Evolutionary conservation across 768 basidiomycete species (phyloP).

Genomic region (Pisolithus tinctorius): DNA sequence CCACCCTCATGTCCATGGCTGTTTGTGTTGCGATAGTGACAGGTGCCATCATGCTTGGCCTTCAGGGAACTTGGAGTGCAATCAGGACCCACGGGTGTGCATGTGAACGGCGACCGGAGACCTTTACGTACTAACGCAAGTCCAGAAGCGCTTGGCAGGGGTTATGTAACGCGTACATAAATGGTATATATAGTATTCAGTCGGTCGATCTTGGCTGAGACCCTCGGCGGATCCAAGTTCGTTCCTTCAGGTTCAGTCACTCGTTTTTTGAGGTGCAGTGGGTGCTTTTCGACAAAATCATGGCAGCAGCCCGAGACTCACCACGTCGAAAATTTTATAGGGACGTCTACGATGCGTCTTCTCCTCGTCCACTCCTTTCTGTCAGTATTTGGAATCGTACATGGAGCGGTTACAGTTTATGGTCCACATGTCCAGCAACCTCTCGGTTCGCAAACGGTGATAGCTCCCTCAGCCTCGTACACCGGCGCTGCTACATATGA

Average conservation of each 20-base stretch:
- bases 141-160: not conserved
- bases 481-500: constrained; percentile 49
- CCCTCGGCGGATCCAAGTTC: not conserved
- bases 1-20: constrained; percentile 44
- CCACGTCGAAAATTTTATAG: not conserved
- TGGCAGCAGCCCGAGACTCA: not conserved
- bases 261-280: constrained; percentile 11
- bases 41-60: not conserved
- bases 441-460: constrained; percentile 16
- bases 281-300: not conserved
- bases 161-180: not conserved
- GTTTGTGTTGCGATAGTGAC: constrained; percentile 39
- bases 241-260: not conserved
- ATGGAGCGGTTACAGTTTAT: constrained; percentile 16
- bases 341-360: constrained; percentile 10
- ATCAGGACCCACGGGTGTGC: not conserved
- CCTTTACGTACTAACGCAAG: not conserved
- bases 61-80: not conserved
- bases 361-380: constrained; percentile 21
- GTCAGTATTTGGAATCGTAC: constrained; percentile 4
- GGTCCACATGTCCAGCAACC: constrained; percentile 19
- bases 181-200: constrained; percentile 5
- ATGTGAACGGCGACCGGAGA: not conserved
- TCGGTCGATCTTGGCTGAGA: not conserved
- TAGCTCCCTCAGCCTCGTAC: constrained; percentile 34